phyloP scores from a whole-genome alignment of 257 asterid genomes.

The Parsonsia alboflavescens region DNA sequence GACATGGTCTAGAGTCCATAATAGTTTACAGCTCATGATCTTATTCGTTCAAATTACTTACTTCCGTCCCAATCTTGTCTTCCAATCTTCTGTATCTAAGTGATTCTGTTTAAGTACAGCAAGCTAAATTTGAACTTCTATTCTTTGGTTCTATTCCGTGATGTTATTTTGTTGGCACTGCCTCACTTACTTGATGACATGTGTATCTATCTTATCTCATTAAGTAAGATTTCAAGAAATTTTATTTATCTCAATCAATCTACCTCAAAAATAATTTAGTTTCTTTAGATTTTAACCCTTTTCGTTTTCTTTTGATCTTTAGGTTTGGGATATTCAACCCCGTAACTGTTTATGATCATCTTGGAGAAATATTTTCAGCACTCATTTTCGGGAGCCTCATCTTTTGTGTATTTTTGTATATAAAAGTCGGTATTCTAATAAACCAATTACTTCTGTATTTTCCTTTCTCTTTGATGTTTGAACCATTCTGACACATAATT shows the following conservation, averaged over 20 bases:
- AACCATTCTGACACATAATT: constrained; percentile 34
- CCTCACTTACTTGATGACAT: neutral
- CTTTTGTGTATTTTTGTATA: constrained; percentile 71
- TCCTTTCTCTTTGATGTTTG: constrained; percentile 3
- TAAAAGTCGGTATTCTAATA: constrained; percentile 53
- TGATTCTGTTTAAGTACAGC: neutral
- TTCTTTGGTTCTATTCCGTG: neutral
- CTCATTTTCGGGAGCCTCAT: constrained; percentile 81
- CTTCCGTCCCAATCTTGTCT: neutral
- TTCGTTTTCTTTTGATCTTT: constrained; percentile 20
- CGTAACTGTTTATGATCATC: constrained; percentile 74
- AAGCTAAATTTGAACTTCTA: neutral
- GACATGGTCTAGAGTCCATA: neutral
- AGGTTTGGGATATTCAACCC: constrained; percentile 95
- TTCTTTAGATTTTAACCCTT: constrained; percentile 6
- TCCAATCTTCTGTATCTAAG: neutral
- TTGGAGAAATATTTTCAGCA: constrained; percentile 89
- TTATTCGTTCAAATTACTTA: neutral
- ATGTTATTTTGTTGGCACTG: neutral
- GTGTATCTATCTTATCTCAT: neutral
- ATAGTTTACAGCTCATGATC: neutral
- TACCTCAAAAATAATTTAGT: neutral
- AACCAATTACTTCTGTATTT: constrained; percentile 6
- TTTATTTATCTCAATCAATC: neutral
- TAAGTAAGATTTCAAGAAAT: neutral